These are phyloP conservation scores for Saccharomyces hybrid DNA, from an alignment of 1,139 yeast genomes.

Conservation along the genomic window DNA sequence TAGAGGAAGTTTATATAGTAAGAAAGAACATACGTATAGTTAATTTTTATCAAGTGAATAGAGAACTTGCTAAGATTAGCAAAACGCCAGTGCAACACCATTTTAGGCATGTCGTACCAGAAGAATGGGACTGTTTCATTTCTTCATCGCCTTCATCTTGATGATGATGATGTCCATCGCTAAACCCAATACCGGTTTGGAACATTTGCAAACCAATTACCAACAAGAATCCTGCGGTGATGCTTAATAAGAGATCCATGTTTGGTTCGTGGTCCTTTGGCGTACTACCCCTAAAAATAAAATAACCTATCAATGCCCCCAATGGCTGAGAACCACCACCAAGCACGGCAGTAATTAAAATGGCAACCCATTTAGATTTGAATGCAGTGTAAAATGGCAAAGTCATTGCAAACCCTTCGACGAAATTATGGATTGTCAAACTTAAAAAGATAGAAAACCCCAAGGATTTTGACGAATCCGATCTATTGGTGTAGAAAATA, in stretches of 20 bases:
- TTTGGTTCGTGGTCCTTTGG: constrained; percentile 20
- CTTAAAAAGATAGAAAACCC: constrained; percentile 81
- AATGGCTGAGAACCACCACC: constrained; percentile 86
- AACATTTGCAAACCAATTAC: constrained; percentile 82
- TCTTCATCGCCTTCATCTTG: constrained; percentile 24
- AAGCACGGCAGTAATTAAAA: constrained; percentile 54
- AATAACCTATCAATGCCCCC: constrained; percentile 72
- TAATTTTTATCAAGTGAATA: constrained; percentile 13
- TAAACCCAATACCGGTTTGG: constrained; percentile 35
- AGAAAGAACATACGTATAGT: constrained; percentile 51
- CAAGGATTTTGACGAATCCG: constrained; percentile 44
- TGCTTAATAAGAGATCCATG: constrained; percentile 44
- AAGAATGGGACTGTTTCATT: constrained; percentile 24
- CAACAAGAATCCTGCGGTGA: constrained; percentile 77
- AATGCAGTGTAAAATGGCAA: constrained; percentile 76
- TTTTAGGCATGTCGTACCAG: constrained; percentile 30
- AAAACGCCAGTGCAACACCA: constrained; percentile 32
- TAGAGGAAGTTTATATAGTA: constrained; percentile 48
- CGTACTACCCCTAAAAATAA: constrained; percentile 39
- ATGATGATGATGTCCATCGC: constrained; percentile 33
- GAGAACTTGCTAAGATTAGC: constrained; percentile 26
- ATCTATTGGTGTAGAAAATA: constrained; percentile 41
- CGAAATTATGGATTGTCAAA: constrained; percentile 77
- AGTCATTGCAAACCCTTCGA: constrained; percentile 95
- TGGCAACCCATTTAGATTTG: constrained; percentile 54